A percentile compares a stretch with the other conserved stretches of the same genome.
Conservation (phyloP, 352 stramenopile genomes). For the Phytophthora citrophthora region DNA sequence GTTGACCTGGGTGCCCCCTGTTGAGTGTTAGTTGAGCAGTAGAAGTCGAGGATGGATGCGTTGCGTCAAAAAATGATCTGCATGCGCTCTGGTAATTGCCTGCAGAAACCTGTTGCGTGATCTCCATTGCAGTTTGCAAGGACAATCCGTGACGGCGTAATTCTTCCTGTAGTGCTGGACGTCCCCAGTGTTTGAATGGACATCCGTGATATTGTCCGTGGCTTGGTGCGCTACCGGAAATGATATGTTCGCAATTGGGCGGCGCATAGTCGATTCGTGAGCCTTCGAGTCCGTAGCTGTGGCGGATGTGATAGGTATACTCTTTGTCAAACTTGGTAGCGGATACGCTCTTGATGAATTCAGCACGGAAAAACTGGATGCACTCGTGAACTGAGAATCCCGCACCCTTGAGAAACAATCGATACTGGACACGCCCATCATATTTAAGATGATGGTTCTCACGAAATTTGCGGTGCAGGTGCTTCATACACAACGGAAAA, state of each 20-base stretch:
- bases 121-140: slow-evolving; percentile 21
- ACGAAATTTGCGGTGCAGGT: slow-evolving; percentile 74
- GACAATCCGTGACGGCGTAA: slow-evolving; percentile 40
- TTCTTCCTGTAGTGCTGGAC: slow-evolving; percentile 45
- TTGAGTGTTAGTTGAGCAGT: slow-evolving; percentile 21
- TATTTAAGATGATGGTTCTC: slow-evolving; percentile 88
- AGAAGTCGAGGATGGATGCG: slow-evolving; percentile 29
- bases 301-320: slow-evolving; percentile 88
- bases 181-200: slow-evolving; percentile 82
- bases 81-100: slow-evolving; percentile 57
- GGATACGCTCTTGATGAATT: slow-evolving; percentile 71
- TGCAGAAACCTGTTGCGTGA: slow-evolving; percentile 38
- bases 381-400: slow-evolving; percentile 81
- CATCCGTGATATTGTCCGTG: slow-evolving; percentile 84
- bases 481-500: slow-evolving; percentile 86
- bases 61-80: slow-evolving; percentile 51
- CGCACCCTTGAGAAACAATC: slow-evolving; percentile 86
- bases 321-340: slow-evolving; percentile 79
- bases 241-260: slow-evolving; percentile 65
- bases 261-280: slow-evolving; percentile 75
- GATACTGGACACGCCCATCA: slow-evolving; percentile 83
- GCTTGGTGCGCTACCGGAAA: slow-evolving; percentile 44
- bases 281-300: slow-evolving; percentile 87
- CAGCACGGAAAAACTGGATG: slow-evolving; percentile 75
- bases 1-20: background rate